These are phyloP conservation scores for Hysterium pulicare DNA, from an alignment of 2,329 filamentous ascomycete genomes.

Conservation along the genomic window DNA sequence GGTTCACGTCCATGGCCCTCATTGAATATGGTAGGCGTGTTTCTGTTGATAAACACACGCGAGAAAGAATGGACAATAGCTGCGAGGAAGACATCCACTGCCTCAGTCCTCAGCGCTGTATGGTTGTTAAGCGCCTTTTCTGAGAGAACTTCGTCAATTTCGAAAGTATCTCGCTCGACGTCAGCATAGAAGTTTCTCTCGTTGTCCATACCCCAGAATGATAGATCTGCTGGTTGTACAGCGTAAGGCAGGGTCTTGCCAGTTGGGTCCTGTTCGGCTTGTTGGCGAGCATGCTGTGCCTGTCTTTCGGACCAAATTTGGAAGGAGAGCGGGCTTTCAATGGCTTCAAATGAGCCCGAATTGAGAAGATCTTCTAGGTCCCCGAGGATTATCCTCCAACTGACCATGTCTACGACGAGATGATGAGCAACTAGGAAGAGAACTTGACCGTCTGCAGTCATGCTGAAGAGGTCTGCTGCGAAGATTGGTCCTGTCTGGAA, in stretches of 20 bases:
- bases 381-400: slow-evolving; percentile 29
- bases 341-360: slow-evolving; percentile 6
- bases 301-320: slow-evolving; percentile 29
- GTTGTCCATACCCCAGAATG: slow-evolving; percentile 30
- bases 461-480: slow-evolving; percentile 21
- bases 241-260: slow-evolving; percentile 10
- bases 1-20: slow-evolving; percentile 38
- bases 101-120: slow-evolving; percentile 50
- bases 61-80: slow-evolving; percentile 55
- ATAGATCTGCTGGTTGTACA: slow-evolving; percentile 19
- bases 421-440: slow-evolving; percentile 31
- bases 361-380: slow-evolving; percentile 31
- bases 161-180: slow-evolving; percentile 26
- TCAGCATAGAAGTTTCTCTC: slow-evolving; percentile 28
- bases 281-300: slow-evolving; percentile 14
- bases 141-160: slow-evolving; percentile 17
- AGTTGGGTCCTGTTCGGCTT: slow-evolving; percentile 6
- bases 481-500: slow-evolving; percentile 29
- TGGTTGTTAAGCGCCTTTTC: slow-evolving; percentile 26
- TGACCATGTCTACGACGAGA: slow-evolving; percentile 32
- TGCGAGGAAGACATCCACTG: slow-evolving; percentile 54
- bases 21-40: slow-evolving; percentile 48
- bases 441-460: slow-evolving; percentile 15
- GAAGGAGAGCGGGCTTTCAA: slow-evolving; percentile 26
- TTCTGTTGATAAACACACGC: slow-evolving; percentile 53